phyloP scores from a whole-genome alignment of 2,329 filamentous ascomycete genomes.

The Phyllosticta citriasiana region DNA sequence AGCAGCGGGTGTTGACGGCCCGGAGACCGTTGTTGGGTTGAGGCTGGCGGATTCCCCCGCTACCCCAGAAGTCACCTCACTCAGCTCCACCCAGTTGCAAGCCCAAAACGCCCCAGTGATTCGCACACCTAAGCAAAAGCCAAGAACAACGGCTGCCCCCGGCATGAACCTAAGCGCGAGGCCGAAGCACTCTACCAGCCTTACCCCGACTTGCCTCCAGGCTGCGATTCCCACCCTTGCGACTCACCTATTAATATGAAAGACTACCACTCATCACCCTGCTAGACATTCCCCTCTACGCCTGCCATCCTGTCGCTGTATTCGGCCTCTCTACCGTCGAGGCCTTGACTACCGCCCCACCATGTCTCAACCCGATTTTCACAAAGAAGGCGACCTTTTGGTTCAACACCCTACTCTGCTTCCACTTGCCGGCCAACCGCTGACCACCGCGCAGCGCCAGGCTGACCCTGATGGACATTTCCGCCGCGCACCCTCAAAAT shows the following conservation, averaged over 20 bases:
- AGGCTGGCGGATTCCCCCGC: too few relatives aligned
- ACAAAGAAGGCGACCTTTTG: background rate
- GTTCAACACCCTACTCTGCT: background rate
- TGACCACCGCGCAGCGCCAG: background rate
- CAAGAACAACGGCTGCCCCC: background rate
- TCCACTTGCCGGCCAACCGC: background rate
- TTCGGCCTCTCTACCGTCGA: background rate
- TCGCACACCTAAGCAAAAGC: background rate
- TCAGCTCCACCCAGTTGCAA: background rate
- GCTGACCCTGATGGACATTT: slow-evolving; percentile 45
- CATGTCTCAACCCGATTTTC: background rate
- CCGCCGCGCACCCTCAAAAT: slow-evolving; percentile 43
- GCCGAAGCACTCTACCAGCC: background rate
- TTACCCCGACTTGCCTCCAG: background rate
- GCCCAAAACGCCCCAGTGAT: background rate
- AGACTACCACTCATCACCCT: background rate
- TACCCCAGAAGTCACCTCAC: background rate
- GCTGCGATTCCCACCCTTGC: background rate
- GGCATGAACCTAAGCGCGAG: background rate
- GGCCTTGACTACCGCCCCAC: too few relatives aligned
- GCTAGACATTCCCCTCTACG: too few relatives aligned
- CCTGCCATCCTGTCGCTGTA: too few relatives aligned
- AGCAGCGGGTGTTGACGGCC: background rate
- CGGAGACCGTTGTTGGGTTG: background rate
- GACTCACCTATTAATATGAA: background rate